These are phyloP conservation scores for Botrytis tulipae DNA, from an alignment of 2,329 filamentous ascomycete genomes.

Conservation along the genomic window DNA sequence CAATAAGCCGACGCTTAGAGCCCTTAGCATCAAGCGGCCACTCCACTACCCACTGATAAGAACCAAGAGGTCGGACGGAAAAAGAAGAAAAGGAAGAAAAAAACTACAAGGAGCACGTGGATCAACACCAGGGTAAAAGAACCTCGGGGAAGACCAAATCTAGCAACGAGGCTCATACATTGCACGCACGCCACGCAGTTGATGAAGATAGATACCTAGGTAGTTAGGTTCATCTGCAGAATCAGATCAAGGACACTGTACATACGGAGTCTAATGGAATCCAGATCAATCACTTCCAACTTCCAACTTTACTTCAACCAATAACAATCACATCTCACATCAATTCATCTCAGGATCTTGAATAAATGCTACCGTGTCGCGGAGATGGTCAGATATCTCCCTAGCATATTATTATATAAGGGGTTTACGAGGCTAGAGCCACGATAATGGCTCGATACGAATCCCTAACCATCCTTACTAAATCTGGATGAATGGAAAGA, in stretches of 20 bases:
- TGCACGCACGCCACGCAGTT: not conserved
- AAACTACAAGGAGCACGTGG: constrained; percentile 11
- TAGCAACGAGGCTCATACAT: not conserved
- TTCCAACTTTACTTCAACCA: not conserved
- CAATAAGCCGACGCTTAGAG: not conserved
- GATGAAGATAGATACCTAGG: not conserved
- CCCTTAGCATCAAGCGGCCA: not conserved
- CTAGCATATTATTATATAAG: not conserved
- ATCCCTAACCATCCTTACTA: not conserved
- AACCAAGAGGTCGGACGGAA: not conserved
- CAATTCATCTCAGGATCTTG: not conserved
- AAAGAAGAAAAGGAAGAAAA: not conserved
- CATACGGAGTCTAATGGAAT: not conserved
- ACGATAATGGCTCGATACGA: constrained; percentile 1
- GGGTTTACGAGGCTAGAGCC: not conserved
- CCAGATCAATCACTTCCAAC: not conserved
- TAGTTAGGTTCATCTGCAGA: not conserved
- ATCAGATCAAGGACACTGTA: not conserved
- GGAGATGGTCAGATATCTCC: not conserved
- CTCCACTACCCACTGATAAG: constrained; percentile 6
- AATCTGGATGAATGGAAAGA: not conserved
- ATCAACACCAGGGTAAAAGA: not conserved
- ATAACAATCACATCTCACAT: not conserved
- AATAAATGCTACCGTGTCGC: not conserved
- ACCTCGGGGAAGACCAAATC: constrained; percentile 5